Conservation (phyloP, 2,329 filamentous ascomycete species). For the Ophiostoma novo-ulmi region DNA sequence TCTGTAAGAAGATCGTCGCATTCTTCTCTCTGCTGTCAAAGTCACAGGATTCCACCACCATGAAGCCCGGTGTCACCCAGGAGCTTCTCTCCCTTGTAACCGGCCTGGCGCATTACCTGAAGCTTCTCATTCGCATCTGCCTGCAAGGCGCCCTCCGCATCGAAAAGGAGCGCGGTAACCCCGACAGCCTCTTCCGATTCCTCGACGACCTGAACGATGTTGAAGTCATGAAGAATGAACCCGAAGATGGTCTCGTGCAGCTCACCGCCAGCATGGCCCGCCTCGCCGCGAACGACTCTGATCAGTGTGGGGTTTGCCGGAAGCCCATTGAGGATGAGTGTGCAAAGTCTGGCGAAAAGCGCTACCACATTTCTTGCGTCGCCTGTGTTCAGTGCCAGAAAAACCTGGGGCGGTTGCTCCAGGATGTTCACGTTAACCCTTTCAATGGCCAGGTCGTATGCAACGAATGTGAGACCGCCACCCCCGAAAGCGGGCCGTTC, state of each 20-base stretch:
- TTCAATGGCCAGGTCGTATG: constrained; percentile 68
- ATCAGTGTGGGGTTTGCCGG: constrained; percentile 76
- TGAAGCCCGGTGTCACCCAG: constrained; percentile 92
- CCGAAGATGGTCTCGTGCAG: constrained; percentile 52
- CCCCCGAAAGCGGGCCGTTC: constrained; percentile 42
- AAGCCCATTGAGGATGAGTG: constrained; percentile 95
- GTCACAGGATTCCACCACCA: constrained; percentile 82
- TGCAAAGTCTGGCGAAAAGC: constrained; percentile 64
- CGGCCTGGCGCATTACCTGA: constrained; percentile 92
- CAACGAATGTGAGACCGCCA: constrained; percentile 56
- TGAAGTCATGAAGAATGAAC: constrained; percentile 66
- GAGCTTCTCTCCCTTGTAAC: constrained; percentile 97
- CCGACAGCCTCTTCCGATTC: constrained; percentile 75
- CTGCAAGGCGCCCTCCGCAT: constrained; percentile 87
- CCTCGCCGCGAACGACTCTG: constrained; percentile 69
- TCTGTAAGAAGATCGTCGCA: constrained; percentile 99
- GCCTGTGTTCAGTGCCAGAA: constrained; percentile 61
- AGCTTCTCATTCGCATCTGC: constrained; percentile 94
- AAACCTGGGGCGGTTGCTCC: constrained; percentile 63
- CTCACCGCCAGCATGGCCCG: constrained; percentile 59
- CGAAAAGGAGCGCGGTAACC: constrained; percentile 72
- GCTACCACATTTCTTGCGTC: constrained; percentile 82
- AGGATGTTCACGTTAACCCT: constrained; percentile 66
- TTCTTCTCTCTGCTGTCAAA: constrained; percentile 95
- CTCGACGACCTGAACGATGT: constrained; percentile 77